Conservation (phyloP, 257 asterid species). For the Nicotiana sylvestris region DNA sequence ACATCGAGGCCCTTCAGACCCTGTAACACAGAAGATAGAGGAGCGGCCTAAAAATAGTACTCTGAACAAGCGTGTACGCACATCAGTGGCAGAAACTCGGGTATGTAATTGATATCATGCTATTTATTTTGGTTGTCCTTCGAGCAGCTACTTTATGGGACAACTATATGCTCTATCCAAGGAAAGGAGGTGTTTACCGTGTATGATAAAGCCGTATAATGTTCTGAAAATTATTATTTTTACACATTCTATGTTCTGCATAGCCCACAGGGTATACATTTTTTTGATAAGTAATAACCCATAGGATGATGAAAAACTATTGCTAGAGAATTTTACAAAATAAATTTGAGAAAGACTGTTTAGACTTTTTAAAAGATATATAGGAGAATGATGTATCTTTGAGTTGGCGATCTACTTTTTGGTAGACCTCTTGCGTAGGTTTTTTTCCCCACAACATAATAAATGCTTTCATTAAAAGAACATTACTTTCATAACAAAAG, state of each 20-base stretch:
- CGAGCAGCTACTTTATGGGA: background rate
- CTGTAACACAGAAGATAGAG: conserved; percentile 56
- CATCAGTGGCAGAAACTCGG: conserved; percentile 86
- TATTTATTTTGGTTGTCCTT: conserved; percentile 20
- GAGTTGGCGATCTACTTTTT: background rate
- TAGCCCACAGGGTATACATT: background rate
- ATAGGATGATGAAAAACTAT: conserved; percentile 1
- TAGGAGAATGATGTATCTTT: background rate
- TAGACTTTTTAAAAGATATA: background rate
- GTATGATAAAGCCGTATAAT: background rate
- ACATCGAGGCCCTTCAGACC: conserved; percentile 60
- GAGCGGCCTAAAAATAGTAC: conserved; percentile 75
- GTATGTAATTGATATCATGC: conserved; percentile 44
- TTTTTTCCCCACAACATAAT: background rate
- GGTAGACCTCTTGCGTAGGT: background rate
- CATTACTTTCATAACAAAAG: background rate
- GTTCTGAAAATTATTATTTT: background rate
- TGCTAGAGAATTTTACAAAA: background rate
- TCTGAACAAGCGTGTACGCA: conserved; percentile 80
- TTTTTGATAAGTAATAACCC: background rate
- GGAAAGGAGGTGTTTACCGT: background rate
- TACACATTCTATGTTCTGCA: background rate
- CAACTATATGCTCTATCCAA: conserved; percentile 2
- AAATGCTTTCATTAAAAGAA: background rate
- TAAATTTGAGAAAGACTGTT: background rate